Evolutionary conservation across 495 filamentous ascomycete species (phyloP).

Genomic region (Penicillium canariense): DNA sequence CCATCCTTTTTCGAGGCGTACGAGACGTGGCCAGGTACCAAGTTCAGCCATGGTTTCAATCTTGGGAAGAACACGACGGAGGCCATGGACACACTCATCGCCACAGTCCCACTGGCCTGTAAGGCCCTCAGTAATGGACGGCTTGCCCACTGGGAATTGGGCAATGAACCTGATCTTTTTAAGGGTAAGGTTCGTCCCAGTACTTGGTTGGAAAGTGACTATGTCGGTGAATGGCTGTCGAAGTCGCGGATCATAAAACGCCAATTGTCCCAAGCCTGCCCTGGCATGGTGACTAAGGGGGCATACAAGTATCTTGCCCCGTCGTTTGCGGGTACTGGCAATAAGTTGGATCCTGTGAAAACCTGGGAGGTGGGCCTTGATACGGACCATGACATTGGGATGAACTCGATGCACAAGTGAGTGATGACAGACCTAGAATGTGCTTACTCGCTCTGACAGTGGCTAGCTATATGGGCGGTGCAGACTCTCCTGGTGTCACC

Average conservation of each 20-base stretch:
- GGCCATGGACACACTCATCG: constrained; percentile 51
- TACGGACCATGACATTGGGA: constrained; percentile 46
- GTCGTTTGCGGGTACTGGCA: constrained; percentile 56
- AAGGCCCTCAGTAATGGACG: constrained; percentile 51
- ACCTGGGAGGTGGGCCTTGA: constrained; percentile 55
- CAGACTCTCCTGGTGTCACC: constrained; percentile 59
- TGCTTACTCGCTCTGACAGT: constrained; percentile 9
- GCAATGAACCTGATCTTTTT: constrained; percentile 68
- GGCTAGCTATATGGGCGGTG: constrained; percentile 62
- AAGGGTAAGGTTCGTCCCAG: constrained; percentile 51
- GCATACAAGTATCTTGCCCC: constrained; percentile 57
- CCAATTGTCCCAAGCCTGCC: constrained; percentile 50
- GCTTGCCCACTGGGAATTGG: constrained; percentile 59
- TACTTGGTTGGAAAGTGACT: constrained; percentile 55
- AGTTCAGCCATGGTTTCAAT: constrained; percentile 65
- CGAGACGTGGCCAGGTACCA: constrained; percentile 52
- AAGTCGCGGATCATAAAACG: constrained; percentile 50
- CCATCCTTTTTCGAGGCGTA: constrained; percentile 67
- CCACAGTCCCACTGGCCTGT: constrained; percentile 58
- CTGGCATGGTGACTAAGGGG: constrained; percentile 41
- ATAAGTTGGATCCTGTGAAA: constrained; percentile 49
- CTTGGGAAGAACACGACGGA: constrained; percentile 53
- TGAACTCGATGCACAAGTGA: constrained; percentile 66
- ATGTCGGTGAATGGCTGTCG: constrained; percentile 61
- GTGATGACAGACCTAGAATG: constrained; percentile 13